A percentile compares a stretch with the other conserved stretches of the same genome.
phyloP scores from a whole-genome alignment of 2,329 filamentous ascomycete genomes.

The Penicillium sp. region DNA sequence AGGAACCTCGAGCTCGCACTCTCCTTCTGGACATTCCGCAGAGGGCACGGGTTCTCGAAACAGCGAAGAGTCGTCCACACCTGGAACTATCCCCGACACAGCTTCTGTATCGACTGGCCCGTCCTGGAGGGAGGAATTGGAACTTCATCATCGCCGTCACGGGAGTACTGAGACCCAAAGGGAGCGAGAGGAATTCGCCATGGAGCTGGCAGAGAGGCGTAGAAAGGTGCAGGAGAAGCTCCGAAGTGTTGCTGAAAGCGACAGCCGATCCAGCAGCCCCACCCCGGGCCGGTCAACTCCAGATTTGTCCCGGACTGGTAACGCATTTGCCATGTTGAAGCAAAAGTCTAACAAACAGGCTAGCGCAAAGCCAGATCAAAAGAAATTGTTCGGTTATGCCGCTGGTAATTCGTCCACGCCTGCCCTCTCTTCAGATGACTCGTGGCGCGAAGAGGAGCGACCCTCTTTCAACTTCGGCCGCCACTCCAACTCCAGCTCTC shows the following conservation, averaged over 20 bases:
- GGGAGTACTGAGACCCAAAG: slow-evolving; percentile 51
- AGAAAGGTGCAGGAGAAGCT: slow-evolving; percentile 51
- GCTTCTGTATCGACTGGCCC: slow-evolving; percentile 17
- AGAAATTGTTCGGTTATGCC: slow-evolving; percentile 45
- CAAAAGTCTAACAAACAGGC: slow-evolving; percentile 41
- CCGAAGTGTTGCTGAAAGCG: slow-evolving; percentile 43
- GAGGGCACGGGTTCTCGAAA: slow-evolving; percentile 14
- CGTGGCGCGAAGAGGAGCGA: slow-evolving; percentile 40
- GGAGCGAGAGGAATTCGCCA: slow-evolving; percentile 50
- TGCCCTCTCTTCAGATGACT: slow-evolving; percentile 35
- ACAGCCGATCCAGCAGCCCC: slow-evolving; percentile 48
- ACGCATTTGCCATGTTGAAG: slow-evolving; percentile 48
- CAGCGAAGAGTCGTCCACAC: slow-evolving; percentile 17
- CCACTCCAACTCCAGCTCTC: slow-evolving; percentile 42
- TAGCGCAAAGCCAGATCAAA: slow-evolving; percentile 34
- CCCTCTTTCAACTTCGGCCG: slow-evolving; percentile 32
- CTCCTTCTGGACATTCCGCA: slow-evolving; percentile 14
- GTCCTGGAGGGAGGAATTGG: slow-evolving; percentile 52
- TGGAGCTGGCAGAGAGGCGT: slow-evolving; percentile 50
- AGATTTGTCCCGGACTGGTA: slow-evolving; percentile 37
- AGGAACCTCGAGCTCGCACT: slow-evolving; percentile 9
- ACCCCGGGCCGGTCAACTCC: slow-evolving; percentile 37
- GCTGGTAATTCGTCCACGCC: slow-evolving; percentile 41
- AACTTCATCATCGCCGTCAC: slow-evolving; percentile 42
- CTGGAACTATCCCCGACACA: slow-evolving; percentile 1